Base-by-base conservation (phyloP, 257 asterid species). In the Parsonsia alboflavescens region DNA sequence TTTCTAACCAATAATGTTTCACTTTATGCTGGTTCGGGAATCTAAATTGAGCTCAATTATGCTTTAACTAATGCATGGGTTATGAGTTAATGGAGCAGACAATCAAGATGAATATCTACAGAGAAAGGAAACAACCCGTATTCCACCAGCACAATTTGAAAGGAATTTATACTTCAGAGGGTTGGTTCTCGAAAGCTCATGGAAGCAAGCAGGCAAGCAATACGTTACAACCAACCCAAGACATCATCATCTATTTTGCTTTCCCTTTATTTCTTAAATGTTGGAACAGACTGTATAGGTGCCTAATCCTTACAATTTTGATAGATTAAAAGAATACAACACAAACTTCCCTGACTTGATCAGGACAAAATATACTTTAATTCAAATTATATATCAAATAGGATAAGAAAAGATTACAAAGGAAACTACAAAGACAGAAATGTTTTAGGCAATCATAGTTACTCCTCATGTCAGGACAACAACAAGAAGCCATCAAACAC, bases 151-250 rank as follows among this genome's bases (percentile, higher is more conserved):
- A 88, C 10, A 83, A 77, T 79, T 89, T 92, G 7, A 82, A 65
- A 7, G 96, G 97, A 67, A 90, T 90, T 72, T 92, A 92, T 72
- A 92, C 92, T 50, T 92, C 97, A 0, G 96, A 92, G 73, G 96
- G 96, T 71, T 92, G 97, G 97, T 92, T 90, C 82, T 86, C 90
- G 91, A 90, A n/a, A 88, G 88, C 93, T 75, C 65, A 78, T 92
- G 19, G 77, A 84, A 86, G 80, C 80, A 77, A 89, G 71, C 80
- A 77, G 88, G 71, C 87, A 79, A 81, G 71, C 81, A 82, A 56
- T 91, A 70, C 63, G 81, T 87, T 59, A 86, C 97, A 0, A 78
- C 77, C 21, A 81, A 85, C 57, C 83, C 95, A n/a, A 24, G 50
- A 7, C 48, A 86, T 79, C 95, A 91, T 77, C 94, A 89, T 62